A percentile compares a stretch with the other conserved stretches of the same genome.
phyloP scores from a whole-genome alignment of 805 yeast genomes.

The baker's yeast (Saccharomyces cerevisiae) region DNA sequence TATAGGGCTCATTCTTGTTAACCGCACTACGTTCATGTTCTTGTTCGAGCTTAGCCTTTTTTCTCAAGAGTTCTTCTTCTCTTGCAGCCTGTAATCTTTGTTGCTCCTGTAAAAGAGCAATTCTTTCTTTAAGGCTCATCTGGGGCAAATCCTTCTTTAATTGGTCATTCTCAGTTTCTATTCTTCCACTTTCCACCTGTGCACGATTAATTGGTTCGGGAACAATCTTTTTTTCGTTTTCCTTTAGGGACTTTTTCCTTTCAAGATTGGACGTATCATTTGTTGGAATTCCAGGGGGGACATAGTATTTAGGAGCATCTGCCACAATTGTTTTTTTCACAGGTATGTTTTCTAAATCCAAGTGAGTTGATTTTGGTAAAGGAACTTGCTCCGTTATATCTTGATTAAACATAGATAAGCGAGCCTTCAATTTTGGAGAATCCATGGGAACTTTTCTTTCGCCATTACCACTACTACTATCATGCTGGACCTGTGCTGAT shows the following conservation, averaged over 20 bases:
- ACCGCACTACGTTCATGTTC: constrained; percentile 5
- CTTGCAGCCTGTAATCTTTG: constrained; percentile 74
- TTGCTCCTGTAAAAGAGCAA: constrained; percentile 71
- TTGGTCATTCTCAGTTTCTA: constrained; percentile 32
- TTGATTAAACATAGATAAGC: constrained; percentile 44
- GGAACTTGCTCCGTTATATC: constrained; percentile 37
- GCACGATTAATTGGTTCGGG: constrained; percentile 16
- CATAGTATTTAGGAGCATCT: constrained; percentile 51
- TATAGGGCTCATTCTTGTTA: not conserved
- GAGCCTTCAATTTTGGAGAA: constrained; percentile 32
- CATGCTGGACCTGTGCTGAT: not conserved
- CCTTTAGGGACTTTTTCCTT: not conserved
- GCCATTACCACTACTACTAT: not conserved
- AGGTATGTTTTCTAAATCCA: constrained; percentile 21
- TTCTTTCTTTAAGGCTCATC: constrained; percentile 77
- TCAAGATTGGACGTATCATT: constrained; percentile 5
- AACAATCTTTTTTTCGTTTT: constrained; percentile 4
- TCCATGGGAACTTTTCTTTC: not conserved
- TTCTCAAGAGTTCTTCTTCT: constrained; percentile 51
- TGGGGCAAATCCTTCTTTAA: constrained; percentile 51
- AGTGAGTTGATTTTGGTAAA: constrained; percentile 41
- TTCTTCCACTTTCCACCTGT: constrained; percentile 15
- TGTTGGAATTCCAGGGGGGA: constrained; percentile 29
- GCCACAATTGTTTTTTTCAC: constrained; percentile 51
- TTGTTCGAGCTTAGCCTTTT: constrained; percentile 36